These are phyloP conservation scores for Leccinum uliginosum DNA, from an alignment of 768 basidiomycete genomes.

Conservation along the genomic window DNA sequence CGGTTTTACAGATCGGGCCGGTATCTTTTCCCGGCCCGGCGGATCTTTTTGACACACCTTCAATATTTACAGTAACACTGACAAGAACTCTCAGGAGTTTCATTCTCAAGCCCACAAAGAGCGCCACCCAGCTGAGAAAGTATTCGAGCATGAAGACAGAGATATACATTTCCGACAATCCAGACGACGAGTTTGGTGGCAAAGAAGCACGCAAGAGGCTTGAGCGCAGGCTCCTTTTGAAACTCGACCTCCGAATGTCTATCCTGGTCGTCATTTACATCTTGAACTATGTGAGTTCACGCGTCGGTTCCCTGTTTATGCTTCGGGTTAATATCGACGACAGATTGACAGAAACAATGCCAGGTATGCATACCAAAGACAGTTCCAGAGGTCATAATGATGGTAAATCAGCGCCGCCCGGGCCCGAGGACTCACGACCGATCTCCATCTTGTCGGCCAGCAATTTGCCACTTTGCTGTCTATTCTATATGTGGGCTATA, in stretches of 20 bases:
- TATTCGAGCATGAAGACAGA: neutral
- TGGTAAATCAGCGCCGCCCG: conserved; percentile 53
- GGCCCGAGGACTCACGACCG: conserved; percentile 60
- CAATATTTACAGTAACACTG: too few species aligned
- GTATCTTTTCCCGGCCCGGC: too few species aligned
- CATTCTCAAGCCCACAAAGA: neutral
- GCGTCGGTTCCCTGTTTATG: neutral
- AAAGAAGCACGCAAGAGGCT: conserved; percentile 41
- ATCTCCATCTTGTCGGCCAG: conserved; percentile 54
- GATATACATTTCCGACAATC: neutral
- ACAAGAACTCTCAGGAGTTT: neutral
- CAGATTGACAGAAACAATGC: conserved; percentile 72
- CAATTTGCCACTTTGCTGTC: conserved; percentile 68
- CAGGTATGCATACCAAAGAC: conserved; percentile 35
- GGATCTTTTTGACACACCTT: too few species aligned
- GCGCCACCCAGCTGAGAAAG: conserved; percentile 5
- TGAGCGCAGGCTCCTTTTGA: conserved; percentile 50
- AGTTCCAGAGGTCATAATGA: neutral
- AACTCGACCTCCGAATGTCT: conserved; percentile 54
- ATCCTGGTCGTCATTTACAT: conserved; percentile 43
- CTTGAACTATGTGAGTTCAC: conserved; percentile 30
- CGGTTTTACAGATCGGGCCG: too few species aligned
- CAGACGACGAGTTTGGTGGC: conserved; percentile 47
- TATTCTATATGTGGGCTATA: conserved; percentile 60
- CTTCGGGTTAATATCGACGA: neutral